Evolutionary conservation across 805 yeast genomes (phyloP), one percentile per base, ranked within the genome.

Genomic region (Kodamaea hsintzibuensis): DNA sequence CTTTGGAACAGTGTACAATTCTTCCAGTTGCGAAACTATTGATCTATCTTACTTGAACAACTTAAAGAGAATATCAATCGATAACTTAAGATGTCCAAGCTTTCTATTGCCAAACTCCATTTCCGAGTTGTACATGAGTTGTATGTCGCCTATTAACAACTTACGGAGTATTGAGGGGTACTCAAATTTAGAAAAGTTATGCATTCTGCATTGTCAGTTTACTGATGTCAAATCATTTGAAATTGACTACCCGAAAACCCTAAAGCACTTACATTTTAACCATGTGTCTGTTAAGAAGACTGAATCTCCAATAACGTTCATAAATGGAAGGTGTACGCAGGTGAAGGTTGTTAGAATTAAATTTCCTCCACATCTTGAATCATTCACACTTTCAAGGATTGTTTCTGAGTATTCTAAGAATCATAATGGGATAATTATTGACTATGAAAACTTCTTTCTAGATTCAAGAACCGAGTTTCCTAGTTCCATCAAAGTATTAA

Each of bases 321-420:
- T 16, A 2, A 39, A 48, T 12, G 51, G 51, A 25, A 27, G 44
- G 40, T 48, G 33, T 10, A 40, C 46, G 2, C 51, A 48, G 45
- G n/a, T 16, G 9, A 48, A 48, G 17, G 38, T 48, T 12, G 12
- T 48, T 25, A 40, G 18, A 8, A 13, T 38, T 9, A 12, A 14
- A 38, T 42, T 47, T n/a, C 50, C 50, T 2, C 44, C 44, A 38
- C n/a, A 19, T n/a, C 50, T 47, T 19, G 50, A 47, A 19, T 47
- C 50, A 4, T 47, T 47, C 18, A 40, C 40, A 7, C 50, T 47
- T 12, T 19, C 50, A n/a, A 37, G 50, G 12, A 25, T 37, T 12
- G 33, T 25, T 8, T 18, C 19, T n/a, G 44, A 25, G 14, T 40
- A 37, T 14, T 40, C 43, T 9, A 37, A 40, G 25, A 27, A 33